Percentiles rank a stretch among this genome's conserved stretches.
phyloP scores from a whole-genome alignment of 257 asterid species.

The Eucommia ulmoides region DNA sequence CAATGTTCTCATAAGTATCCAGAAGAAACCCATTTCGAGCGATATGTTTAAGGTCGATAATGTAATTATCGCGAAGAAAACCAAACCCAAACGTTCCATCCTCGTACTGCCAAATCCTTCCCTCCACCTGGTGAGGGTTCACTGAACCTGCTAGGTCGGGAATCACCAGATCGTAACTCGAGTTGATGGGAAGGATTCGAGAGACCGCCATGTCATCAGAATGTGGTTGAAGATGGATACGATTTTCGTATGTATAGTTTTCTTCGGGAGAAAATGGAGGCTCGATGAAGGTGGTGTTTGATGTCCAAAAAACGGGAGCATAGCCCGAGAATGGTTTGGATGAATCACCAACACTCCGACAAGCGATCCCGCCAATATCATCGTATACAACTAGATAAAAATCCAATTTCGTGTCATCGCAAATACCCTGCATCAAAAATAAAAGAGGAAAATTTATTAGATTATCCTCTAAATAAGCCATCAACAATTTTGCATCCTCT shows the following conservation, averaged over 20 bases:
- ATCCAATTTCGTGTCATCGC: constrained; percentile 60
- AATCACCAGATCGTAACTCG: constrained; percentile 70
- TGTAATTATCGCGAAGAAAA: constrained; percentile 45
- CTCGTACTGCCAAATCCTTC: constrained; percentile 69
- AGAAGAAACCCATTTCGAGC: constrained; percentile 39
- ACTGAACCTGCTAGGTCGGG: constrained; percentile 43
- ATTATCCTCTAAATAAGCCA: too few species aligned
- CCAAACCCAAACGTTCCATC: constrained; percentile 83
- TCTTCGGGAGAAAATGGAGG: constrained; percentile 68
- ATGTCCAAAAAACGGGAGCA: constrained; percentile 74
- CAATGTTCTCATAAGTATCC: constrained; percentile 30
- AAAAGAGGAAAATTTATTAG: too few species aligned
- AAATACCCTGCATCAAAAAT: constrained; percentile 82
- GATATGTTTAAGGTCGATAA: constrained; percentile 57
- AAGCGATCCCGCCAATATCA: constrained; percentile 73
- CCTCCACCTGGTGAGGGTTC: constrained; percentile 52
- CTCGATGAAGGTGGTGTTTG: constrained; percentile 33
- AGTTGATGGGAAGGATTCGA: constrained; percentile 53
- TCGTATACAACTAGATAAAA: constrained; percentile 75
- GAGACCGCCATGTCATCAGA: constrained; percentile 27
- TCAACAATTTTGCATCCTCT: too few species aligned
- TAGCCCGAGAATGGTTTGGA: constrained; percentile 29
- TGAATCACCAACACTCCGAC: constrained; percentile 70
- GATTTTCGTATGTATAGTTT: constrained; percentile 35
- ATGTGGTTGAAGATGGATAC: constrained; percentile 41